These are phyloP conservation scores for Arachis hypogaea DNA, from an alignment of 306 rosid genomes.

Conservation along the genomic window DNA sequence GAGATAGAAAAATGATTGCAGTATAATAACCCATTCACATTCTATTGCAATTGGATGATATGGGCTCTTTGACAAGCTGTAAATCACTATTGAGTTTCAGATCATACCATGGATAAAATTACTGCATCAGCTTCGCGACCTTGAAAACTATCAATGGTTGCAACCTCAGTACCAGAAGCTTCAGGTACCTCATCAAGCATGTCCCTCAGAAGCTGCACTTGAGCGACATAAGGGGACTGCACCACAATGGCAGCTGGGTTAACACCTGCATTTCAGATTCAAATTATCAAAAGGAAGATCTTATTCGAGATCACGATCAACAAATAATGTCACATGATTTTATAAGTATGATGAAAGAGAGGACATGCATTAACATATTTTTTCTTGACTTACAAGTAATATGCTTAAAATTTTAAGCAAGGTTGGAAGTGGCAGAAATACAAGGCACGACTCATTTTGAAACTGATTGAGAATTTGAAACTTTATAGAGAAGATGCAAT, in stretches of 20 bases:
- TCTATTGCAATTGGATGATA: slow-evolving; percentile 3
- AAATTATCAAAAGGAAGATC: slow-evolving; percentile 30
- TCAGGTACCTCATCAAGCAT: slow-evolving; percentile 71
- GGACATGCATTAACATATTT: background rate
- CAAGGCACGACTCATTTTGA: background rate
- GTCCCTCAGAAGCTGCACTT: slow-evolving; percentile 84
- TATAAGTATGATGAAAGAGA: background rate
- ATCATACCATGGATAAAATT: slow-evolving; percentile 80
- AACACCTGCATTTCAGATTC: slow-evolving; percentile 60
- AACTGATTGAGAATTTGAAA: background rate
- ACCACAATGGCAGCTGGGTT: slow-evolving; percentile 71
- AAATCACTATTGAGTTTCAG: background rate
- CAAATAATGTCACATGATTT: slow-evolving; percentile 27
- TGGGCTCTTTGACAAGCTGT: background rate
- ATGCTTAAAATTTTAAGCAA: slow-evolving; percentile 10
- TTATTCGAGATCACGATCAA: slow-evolving; percentile 31
- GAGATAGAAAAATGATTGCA: background rate
- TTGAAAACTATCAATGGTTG: slow-evolving; percentile 89
- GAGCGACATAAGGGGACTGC: slow-evolving; percentile 92
- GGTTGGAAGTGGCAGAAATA: background rate
- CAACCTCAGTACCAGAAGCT: slow-evolving; percentile 75
- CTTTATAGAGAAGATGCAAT: background rate
- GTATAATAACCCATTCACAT: too few relatives aligned
- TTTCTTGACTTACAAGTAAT: slow-evolving; percentile 13
- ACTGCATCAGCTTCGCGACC: slow-evolving; percentile 95